Evolutionary conservation across 2,329 filamentous ascomycete genomes (phyloP), one percentile per base, ranked within the genome.

Genomic region (Corniculantispora saksenae): DNA sequence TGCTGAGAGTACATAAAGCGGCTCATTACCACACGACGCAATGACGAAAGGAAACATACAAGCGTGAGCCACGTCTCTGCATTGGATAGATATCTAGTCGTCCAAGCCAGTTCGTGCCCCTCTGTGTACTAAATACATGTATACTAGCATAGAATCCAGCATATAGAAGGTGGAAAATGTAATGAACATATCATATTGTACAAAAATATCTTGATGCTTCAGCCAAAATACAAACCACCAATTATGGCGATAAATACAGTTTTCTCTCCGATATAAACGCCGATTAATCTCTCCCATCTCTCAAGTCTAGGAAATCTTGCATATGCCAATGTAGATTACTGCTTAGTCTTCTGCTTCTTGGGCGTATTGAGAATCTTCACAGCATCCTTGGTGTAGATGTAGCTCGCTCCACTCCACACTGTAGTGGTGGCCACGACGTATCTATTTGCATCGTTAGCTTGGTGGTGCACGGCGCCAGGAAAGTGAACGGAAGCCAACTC

Each of bases 341-440:
- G 27, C 25, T 54, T 54, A 4, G 35, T 21, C 17, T 62, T 62
- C 13, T 56, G 51, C 47, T 70, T 70, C 63, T 70, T 71, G 56
- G 67, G 66, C 66, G 76, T 73, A 59, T 74, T 77, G 50, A 98
- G 76, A 64, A 98, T 97, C 76, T 91, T 96, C 38, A 98, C 94
- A 0, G 93, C 94, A 71, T 97, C 91, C 76, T 95, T 97, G 70
- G 88, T 92, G 75, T 90, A 96, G 8, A 97, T 84, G 75, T 99
- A 99, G 76, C 94, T 97, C 17, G 94, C 83, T 9, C 95, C 95
- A 68, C 93, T 97, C 92, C 94, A 98, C 7, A 97, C 79, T 0
- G 95, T 99, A 4, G 95, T 99, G 0, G 84, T 86, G 0, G 93
- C 94, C 3, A 99, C 94, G 17, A 96, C 78, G 71, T 92, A 94